A percentile compares a stretch with the other conserved stretches of the same genome.
Evolutionary conservation across 441 rosid genomes (phyloP).

Genomic region (Populus trichocarpa): DNA sequence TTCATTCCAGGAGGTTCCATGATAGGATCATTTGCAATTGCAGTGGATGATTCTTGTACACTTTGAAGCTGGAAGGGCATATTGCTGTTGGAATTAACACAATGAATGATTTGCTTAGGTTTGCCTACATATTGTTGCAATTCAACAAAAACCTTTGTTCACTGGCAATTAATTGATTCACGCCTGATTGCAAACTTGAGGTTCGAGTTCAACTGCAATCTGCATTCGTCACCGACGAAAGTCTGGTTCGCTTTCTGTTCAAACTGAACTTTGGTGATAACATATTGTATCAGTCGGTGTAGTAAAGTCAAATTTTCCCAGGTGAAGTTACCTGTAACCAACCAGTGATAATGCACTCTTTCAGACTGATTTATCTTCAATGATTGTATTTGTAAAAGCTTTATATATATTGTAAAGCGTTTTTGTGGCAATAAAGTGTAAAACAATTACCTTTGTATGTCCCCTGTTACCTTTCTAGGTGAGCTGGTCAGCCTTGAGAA

Average conservation of each 20-base stretch:
- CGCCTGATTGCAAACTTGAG: background rate
- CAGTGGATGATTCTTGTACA: constrained; percentile 1
- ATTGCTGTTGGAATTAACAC: background rate
- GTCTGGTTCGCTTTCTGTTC: background rate
- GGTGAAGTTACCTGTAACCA: background rate
- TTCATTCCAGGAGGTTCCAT: background rate
- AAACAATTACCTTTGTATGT: background rate
- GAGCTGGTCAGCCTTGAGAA: background rate
- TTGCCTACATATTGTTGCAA: background rate
- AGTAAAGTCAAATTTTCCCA: background rate
- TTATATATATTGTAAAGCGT: background rate
- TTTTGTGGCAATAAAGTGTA: background rate
- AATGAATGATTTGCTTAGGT: constrained; percentile 3
- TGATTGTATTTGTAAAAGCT: background rate
- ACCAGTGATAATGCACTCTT: background rate
- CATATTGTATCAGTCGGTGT: background rate
- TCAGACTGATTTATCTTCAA: background rate
- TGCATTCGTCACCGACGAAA: background rate
- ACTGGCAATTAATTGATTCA: background rate
- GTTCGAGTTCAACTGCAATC: background rate
- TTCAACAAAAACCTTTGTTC: background rate
- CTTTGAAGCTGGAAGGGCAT: background rate
- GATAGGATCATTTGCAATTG: background rate
- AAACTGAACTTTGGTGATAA: background rate
- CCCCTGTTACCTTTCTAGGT: background rate